Evolutionary conservation across 805 yeast genomes (phyloP).

Genomic region (Candida namnaoensis): DNA sequence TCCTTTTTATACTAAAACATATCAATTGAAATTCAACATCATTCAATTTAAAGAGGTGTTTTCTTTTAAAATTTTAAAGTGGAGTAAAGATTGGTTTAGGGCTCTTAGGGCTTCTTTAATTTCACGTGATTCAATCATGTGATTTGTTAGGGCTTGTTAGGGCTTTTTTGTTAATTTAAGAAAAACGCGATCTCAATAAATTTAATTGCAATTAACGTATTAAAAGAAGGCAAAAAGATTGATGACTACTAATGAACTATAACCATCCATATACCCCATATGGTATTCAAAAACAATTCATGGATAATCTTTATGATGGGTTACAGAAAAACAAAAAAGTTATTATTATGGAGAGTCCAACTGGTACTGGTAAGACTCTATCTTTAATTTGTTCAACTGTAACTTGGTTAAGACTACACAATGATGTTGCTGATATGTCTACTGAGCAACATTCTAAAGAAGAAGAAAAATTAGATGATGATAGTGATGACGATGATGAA

Average conservation of each 20-base stretch:
- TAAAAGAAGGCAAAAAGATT: neutral
- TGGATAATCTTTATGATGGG: slow-evolving; percentile 65
- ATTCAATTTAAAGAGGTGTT: no score
- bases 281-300: slow-evolving; percentile 64
- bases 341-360: slow-evolving; percentile 86
- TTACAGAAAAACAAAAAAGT: slow-evolving; percentile 47
- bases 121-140: no score
- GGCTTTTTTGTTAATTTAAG: no score
- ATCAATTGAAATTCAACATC: no score
- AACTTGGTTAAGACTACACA: slow-evolving; percentile 67
- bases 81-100: no score
- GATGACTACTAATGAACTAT: slow-evolving; percentile 20
- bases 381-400: slow-evolving; percentile 79
- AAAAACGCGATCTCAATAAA: no score
- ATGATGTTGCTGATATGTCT: slow-evolving; percentile 8
- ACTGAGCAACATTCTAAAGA: slow-evolving; percentile 5
- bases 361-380: slow-evolving; percentile 91
- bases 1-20: no score
- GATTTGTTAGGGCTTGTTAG: no score
- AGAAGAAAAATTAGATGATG: slow-evolving; percentile 23
- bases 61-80: no score
- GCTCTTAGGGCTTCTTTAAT: no score
- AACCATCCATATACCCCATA: slow-evolving; percentile 82
- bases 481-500: slow-evolving; percentile 40
- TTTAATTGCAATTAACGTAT: no score